Evolutionary conservation across 1,284 basidiomycete genomes (phyloP), one percentile per base, ranked within the genome.

Genomic region (Ceratobasidium sp.): DNA sequence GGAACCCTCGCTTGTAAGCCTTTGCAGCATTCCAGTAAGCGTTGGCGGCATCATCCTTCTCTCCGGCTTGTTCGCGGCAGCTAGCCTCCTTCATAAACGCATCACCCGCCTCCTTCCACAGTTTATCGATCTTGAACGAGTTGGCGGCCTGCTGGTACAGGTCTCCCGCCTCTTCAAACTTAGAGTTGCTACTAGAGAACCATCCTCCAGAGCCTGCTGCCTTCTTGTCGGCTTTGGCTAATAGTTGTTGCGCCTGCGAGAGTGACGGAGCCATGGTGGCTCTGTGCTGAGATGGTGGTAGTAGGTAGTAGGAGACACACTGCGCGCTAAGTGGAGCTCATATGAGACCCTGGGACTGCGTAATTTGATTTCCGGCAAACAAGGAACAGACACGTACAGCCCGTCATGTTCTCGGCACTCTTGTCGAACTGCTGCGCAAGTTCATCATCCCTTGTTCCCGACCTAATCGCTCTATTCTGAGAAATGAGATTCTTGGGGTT

Each of bases 11-110:
- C 87, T 98, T 98, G 87, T 94, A 98, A n/a, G 93, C 91, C 86
- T 98, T 98, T 49, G 94, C 91, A 25, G 97, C 96, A 82, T 97
- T 97, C 94, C 96, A 97, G 91, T 93, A 98, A 19, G 96, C 95
- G 83, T 97, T 97, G 46, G 95, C 93, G n/a, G 96, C 96, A 80
- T 98, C 97, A 79, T 95, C 95, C 62, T 84, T 85, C 85, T 98
- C 96, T 76, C 93, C 91, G 81, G 90, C 92, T 80, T 92, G 91
- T 85, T 96, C 91, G 79, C 95, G 90, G 83, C 95, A 97, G 81
- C 97, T 95, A 0, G 95, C 97, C 82, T 98, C 97, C 82, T 92
- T 88, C 67, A 94, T 89, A 81, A 95, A 95, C 13, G 93, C 90
- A 84, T 96, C 92, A 2, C 97, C 97, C 0, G 94, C 94, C 80